These are phyloP conservation scores for Cynanchum wilfordii DNA, from an alignment of 257 asterid genomes.

Conservation along the genomic window DNA sequence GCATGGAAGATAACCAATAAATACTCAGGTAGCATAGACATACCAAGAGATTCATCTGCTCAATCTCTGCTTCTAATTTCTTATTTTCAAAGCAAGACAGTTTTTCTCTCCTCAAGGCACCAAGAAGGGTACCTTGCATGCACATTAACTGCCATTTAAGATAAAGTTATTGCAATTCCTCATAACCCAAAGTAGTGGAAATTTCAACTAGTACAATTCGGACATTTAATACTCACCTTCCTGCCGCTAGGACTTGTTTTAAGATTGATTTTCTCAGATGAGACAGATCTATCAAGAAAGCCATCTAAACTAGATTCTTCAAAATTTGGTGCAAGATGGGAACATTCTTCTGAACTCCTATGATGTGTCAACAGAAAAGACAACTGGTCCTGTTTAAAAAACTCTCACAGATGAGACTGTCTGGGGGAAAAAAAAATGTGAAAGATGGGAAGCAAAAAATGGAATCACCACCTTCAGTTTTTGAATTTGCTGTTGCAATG, in stretches of 20 bases:
- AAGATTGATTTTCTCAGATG: conserved; percentile 30
- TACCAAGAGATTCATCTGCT: conserved; percentile 48
- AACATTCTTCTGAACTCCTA: conserved; percentile 27
- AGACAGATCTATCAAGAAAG: conserved; percentile 31
- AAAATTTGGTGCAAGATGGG: conserved; percentile 25
- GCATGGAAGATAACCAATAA: background rate
- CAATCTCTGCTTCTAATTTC: conserved; percentile 50
- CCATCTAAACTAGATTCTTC: conserved; percentile 30
- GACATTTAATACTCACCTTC: conserved; percentile 31
- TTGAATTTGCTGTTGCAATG: conserved; percentile 70
- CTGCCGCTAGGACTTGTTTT: conserved; percentile 19
- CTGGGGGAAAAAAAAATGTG: conserved; percentile 15
- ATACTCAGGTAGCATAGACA: background rate
- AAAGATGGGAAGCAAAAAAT: conserved; percentile 5
- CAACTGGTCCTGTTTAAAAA: conserved; percentile 63
- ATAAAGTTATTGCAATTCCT: conserved; percentile 13
- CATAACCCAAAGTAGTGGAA: background rate
- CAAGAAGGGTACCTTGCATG: conserved; percentile 39
- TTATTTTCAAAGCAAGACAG: conserved; percentile 44
- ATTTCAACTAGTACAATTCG: conserved; percentile 3
- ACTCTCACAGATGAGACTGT: conserved; percentile 19
- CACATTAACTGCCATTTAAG: conserved; percentile 42
- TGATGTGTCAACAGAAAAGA: conserved; percentile 61
- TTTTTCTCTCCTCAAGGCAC: conserved; percentile 47
- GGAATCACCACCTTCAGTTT: conserved; percentile 52